Evolutionary conservation across 2,329 filamentous ascomycete genomes (phyloP).

Genomic region (Penicillium freii): DNA sequence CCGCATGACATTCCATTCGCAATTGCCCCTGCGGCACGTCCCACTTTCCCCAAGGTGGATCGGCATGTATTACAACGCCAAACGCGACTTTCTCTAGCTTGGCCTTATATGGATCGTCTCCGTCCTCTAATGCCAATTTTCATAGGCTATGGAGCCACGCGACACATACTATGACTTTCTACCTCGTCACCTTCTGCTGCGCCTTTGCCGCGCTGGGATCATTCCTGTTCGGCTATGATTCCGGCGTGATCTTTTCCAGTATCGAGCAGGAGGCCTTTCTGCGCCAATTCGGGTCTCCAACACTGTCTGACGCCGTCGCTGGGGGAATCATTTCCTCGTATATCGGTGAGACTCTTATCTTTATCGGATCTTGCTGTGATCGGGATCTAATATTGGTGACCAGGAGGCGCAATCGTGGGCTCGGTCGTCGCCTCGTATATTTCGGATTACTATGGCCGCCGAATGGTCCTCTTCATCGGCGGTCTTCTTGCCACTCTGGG

Average conservation of each 20-base stretch:
- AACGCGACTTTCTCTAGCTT: slow-evolving; percentile 6
- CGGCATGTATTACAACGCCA: slow-evolving; percentile 16
- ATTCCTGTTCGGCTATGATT: slow-evolving; percentile 51
- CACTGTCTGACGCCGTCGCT: slow-evolving; percentile 31
- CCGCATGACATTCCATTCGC: slow-evolving; percentile 16
- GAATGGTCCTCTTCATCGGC: slow-evolving; percentile 36
- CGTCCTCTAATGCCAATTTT: neutral
- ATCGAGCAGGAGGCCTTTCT: slow-evolving; percentile 38
- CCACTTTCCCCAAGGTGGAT: slow-evolving; percentile 17
- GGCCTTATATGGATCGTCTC: slow-evolving; percentile 5
- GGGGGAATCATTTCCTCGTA: slow-evolving; percentile 44
- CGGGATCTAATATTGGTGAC: slow-evolving; percentile 13
- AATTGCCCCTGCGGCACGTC: slow-evolving; percentile 21
- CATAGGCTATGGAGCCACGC: slow-evolving; percentile 12
- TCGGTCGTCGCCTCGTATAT: slow-evolving; percentile 34
- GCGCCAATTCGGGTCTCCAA: slow-evolving; percentile 28
- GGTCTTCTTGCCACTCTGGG: slow-evolving; percentile 35
- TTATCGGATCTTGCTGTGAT: neutral
- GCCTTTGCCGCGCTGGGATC: slow-evolving; percentile 49
- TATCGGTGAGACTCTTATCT: slow-evolving; percentile 25
- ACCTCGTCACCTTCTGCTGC: slow-evolving; percentile 37
- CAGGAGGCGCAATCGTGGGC: slow-evolving; percentile 42
- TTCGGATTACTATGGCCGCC: slow-evolving; percentile 36
- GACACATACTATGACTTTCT: slow-evolving; percentile 26
- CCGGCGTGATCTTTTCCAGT: slow-evolving; percentile 39